A percentile compares a stretch with the other conserved stretches of the same genome.
These are phyloP conservation scores for Colletotrichum limetticola DNA, from an alignment of 2,329 filamentous ascomycete genomes.

Conservation along the genomic window DNA sequence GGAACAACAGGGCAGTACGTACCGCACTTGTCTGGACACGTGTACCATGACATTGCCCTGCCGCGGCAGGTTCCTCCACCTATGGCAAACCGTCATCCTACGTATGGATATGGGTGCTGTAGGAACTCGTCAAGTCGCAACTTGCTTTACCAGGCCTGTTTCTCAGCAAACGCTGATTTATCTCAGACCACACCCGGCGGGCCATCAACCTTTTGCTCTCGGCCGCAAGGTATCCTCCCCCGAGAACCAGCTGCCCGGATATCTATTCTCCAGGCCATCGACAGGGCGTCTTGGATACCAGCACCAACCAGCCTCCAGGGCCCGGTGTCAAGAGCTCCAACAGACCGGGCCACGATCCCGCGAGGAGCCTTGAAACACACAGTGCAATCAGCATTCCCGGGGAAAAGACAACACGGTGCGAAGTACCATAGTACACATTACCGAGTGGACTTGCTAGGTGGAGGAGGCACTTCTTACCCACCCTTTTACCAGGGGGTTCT, in stretches of 20 bases:
- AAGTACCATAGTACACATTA: background rate
- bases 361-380: constrained; percentile 6
- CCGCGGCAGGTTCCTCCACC: background rate
- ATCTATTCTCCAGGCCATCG: constrained; percentile 2
- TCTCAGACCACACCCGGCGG: background rate
- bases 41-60: constrained; percentile 31
- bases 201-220: constrained; percentile 13
- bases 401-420: constrained; percentile 6
- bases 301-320: background rate
- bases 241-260: constrained; percentile 24
- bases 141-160: background rate
- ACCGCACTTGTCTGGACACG: constrained; percentile 14
- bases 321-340: constrained; percentile 1
- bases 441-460: background rate
- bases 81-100: background rate
- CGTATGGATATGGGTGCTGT: background rate
- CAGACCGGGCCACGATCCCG: constrained; percentile 9
- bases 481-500: background rate
- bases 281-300: constrained; percentile 6
- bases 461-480: background rate
- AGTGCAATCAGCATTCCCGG: background rate
- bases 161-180: background rate
- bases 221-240: background rate
- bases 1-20: constrained; percentile 11
- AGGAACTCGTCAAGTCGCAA: too few relatives aligned